These are phyloP conservation scores for Triticum turgidum DNA, from an alignment of 176 grass and related monocot species.

Conservation along the genomic window DNA sequence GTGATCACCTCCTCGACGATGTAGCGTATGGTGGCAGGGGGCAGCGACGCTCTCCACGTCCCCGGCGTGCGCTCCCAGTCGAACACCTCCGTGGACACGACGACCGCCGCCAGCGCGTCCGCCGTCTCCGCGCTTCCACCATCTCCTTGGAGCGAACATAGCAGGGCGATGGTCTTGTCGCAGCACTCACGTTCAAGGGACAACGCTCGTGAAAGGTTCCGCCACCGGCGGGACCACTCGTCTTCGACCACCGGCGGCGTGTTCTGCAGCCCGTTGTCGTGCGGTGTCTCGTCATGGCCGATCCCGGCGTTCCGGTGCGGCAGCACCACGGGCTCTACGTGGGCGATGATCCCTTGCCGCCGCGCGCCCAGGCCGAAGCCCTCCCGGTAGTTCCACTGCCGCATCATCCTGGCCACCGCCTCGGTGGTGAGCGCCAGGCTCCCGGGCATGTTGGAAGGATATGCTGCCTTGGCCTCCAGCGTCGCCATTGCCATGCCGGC, in stretches of 20 bases:
- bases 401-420: not conserved
- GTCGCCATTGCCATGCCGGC: not conserved
- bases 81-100: not conserved
- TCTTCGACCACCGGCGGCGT: not conserved
- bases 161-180: not conserved
- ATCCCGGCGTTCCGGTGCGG: not conserved
- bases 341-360: not conserved
- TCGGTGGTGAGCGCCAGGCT: not conserved
- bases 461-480: not conserved
- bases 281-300: not conserved
- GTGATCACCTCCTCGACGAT: not conserved
- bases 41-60: not conserved
- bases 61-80: not conserved
- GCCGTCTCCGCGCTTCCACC: not conserved
- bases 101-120: not conserved
- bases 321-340: no score
- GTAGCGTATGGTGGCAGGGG: not conserved
- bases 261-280: not conserved
- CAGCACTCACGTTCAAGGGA: not conserved
- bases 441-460: not conserved
- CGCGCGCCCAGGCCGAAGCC: not conserved
- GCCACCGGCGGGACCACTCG: not conserved
- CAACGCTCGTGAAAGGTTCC: not conserved
- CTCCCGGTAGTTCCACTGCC: not conserved
- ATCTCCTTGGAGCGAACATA: not conserved